A percentile compares a stretch with the other conserved stretches of the same genome.
Conservation (phyloP, 192 early-diverging fungal species). For the Umbelopsis isabellina region DNA sequence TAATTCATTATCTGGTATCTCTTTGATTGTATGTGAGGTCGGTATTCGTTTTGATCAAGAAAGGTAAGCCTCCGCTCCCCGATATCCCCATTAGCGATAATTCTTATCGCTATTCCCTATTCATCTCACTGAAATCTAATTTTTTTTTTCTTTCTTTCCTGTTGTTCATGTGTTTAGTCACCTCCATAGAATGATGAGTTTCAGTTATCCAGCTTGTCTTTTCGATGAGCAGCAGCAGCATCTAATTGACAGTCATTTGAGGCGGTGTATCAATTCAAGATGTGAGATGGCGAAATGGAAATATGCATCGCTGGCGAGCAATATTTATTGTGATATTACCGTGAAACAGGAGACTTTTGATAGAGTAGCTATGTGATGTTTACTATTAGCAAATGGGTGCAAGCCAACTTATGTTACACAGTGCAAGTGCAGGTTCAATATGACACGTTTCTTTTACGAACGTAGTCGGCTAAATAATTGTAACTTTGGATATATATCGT, state of each 20-base stretch:
- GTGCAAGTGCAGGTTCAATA: neutral
- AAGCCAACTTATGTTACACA: neutral
- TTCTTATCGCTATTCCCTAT: neutral
- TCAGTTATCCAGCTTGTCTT: slow-evolving; percentile 25
- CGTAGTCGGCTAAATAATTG: neutral
- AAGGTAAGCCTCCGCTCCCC: slow-evolving; percentile 14
- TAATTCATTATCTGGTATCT: slow-evolving; percentile 33
- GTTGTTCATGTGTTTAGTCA: neutral
- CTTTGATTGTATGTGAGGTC: neutral
- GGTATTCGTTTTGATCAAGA: slow-evolving; percentile 1
- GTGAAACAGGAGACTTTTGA: slow-evolving; percentile 28
- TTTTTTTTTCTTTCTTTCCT: neutral
- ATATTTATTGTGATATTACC: slow-evolving; percentile 18
- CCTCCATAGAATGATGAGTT: slow-evolving; percentile 23
- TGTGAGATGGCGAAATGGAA: neutral
- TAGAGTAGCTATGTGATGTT: slow-evolving; percentile 29
- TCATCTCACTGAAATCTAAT: neutral
- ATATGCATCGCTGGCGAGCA: neutral
- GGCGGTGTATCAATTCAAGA: neutral
- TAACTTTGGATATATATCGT: neutral
- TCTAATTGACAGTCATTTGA: slow-evolving; percentile 1
- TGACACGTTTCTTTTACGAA: neutral
- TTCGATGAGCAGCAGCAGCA: slow-evolving; percentile 12
- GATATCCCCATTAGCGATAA: neutral
- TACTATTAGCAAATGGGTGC: too few species aligned